phyloP scores from a whole-genome alignment of 2,329 filamentous ascomycete species.

The Hypomyces perniciosus region DNA sequence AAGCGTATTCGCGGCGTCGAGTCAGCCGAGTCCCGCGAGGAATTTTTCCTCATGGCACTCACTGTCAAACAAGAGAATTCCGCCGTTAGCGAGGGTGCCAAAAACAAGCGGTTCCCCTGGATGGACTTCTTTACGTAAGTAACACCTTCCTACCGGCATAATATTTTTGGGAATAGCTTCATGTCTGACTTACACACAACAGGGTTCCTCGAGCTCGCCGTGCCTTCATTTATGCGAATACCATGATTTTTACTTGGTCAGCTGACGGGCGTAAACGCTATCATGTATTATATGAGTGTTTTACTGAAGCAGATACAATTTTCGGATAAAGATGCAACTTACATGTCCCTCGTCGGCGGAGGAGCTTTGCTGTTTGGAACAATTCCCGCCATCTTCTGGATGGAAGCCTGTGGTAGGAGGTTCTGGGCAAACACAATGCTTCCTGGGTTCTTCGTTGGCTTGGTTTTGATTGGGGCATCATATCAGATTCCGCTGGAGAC shows the following conservation, averaged over 20 bases:
- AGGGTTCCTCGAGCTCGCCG: conserved; percentile 57
- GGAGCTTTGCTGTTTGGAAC: conserved; percentile 61
- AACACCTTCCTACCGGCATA: not conserved
- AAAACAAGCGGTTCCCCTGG: conserved; percentile 58
- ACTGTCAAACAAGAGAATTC: conserved; percentile 52
- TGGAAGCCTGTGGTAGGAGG: conserved; percentile 66
- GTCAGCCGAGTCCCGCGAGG: conserved; percentile 53
- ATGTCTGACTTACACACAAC: not conserved
- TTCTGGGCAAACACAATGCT: conserved; percentile 72
- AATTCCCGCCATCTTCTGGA: conserved; percentile 61
- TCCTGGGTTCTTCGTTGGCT: conserved; percentile 64
- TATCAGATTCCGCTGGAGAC: conserved; percentile 49
- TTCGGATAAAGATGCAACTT: conserved; percentile 53
- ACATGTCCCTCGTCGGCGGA: conserved; percentile 70
- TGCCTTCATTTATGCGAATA: conserved; percentile 60
- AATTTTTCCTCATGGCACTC: conserved; percentile 68
- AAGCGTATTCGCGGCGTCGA: conserved; percentile 62
- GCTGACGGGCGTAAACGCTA: conserved; percentile 63
- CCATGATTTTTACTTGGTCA: conserved; percentile 65
- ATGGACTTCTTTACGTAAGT: conserved; percentile 62
- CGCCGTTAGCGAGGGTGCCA: conserved; percentile 42
- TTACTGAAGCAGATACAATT: conserved; percentile 66
- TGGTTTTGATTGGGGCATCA: conserved; percentile 58
- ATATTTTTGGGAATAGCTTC: not conserved
- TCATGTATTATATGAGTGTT: conserved; percentile 67